Evolutionary conservation across 176 grass and related monocot species (phyloP), one percentile per base, ranked within the genome.

Genomic region (Zoysia japonica): DNA sequence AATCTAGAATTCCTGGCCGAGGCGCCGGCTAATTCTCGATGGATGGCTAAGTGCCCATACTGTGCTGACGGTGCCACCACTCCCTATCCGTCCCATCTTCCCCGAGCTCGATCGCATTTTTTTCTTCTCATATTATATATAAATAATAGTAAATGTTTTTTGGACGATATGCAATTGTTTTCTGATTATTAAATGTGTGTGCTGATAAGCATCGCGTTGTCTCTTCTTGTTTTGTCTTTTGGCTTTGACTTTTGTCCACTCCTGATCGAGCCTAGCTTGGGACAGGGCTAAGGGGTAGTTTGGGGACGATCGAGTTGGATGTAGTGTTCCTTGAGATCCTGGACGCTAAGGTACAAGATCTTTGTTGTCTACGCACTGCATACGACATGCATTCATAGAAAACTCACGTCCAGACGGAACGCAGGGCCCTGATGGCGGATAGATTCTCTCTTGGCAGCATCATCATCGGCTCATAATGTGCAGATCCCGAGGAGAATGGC

Each of bases 401-500:
- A 47, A 38, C 62, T 69, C 64, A 13, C 41, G 47, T 84, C 55
- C 82, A 39, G 76, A 88, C 71, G 78, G 70, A 51, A 52, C 42
- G 75, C 77, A 55, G 70, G 12, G 3, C 55, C 55, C 55, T 57
- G 55, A 57, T 47, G 56, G 57, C 39, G 20, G 45, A 60, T 71
- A 61, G 70, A 74, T 73, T 45, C 74, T 72, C 54, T 8, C 43
- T 87, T 83, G 86, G 68, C 61, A 57, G 80, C 80, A 83, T 74
- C 61, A 57, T 74, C 80, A 83, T 74, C 3, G 13, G 9, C 41
- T 42, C 39, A 9, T 51, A 9, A 56, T 5, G 6, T 2, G 61
- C 12, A 59, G 80, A 74, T 87, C 80, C 72, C 69, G 7, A 47
- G 17, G 5, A 40, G 5, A 54, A 19, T 28, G 28, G 28, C 28